Conservation (phyloP, 306 rosid genomes). For the Amphicarpaea edgeworthii region DNA sequence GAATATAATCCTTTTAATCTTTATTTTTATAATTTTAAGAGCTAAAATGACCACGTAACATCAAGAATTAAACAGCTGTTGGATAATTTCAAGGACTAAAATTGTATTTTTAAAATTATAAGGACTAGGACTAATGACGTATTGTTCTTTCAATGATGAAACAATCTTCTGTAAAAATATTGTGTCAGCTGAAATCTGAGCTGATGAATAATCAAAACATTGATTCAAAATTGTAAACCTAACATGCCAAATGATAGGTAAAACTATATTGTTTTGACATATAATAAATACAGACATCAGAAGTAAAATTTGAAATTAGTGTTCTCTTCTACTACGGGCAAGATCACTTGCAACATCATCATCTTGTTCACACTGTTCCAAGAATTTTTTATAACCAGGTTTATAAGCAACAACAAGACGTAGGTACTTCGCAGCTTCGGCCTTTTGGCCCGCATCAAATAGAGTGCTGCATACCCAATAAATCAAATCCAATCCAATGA, state of each 20-base stretch:
- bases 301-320: conserved; percentile 47
- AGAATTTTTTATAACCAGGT: conserved; percentile 65
- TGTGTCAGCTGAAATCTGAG: conserved; percentile 13
- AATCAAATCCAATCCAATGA: conserved; percentile 33
- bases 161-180: too few relatives aligned
- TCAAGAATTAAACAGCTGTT: too few relatives aligned
- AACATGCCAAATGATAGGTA: not conserved
- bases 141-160: too few relatives aligned
- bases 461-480: conserved; percentile 66
- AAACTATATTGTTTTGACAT: conserved; percentile 19
- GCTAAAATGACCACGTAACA: too few relatives aligned
- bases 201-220: conserved; percentile 28
- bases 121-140: too few relatives aligned
- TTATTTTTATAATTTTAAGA: too few relatives aligned
- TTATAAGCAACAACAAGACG: conserved; percentile 77
- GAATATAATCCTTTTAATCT: too few relatives aligned
- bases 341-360: conserved; percentile 68
- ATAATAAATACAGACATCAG: conserved; percentile 21
- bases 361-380: conserved; percentile 72
- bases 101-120: too few relatives aligned
- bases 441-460: conserved; percentile 69
- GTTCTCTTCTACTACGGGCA: conserved; percentile 72
- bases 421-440: conserved; percentile 79
- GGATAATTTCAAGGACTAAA: too few relatives aligned
- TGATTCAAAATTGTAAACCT: conserved; percentile 11